Base-by-base conservation (phyloP, 2,329 filamentous ascomycete species). In the Fusarium nodosum region DNA sequence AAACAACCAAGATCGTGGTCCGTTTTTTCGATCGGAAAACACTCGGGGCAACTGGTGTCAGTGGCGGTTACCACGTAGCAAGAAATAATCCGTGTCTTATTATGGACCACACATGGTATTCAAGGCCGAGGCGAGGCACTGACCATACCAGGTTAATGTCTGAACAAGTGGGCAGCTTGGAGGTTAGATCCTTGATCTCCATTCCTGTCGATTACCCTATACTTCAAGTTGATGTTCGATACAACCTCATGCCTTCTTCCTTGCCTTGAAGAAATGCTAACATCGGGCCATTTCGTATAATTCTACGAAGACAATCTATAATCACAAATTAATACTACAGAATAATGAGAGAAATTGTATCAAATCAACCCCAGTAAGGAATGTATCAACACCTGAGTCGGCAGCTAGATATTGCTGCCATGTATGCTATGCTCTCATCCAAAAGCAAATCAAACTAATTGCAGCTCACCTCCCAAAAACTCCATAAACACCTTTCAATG, bases 381-480 rank as follows among this genome's bases (percentile, higher is more conserved):
- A 68, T 63, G 56, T 62, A 61, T 52, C 48, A 60, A 62, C 61
- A 60, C 60, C 68, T 54, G 56, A 46, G 50, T 54, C 42, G 54
- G 44, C 53, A 50, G 28, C 48, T 52, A 44, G 28, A 42, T 58
- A 56, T 41, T 60, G 65, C 62, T 48, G 50, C 60, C 72, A 51
- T 74, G 71, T 64, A 74, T 74, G 71, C 71, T 72, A 74, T 74
- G 36, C 36, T 47, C 56, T 38, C 36, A 50, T 45, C 38, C 26
- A 58, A 56, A 38, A 10, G 18, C 24, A 22, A 31, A 44, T 44
- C 33, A 72, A 60, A 39, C 34, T 20, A 64, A 39, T 39, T 39
- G 36, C 20, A 20, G 24, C 52, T 39, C 31, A 36, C 56, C 45
- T 59, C 18, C 51, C n/a, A 45, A 42, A 58, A 73, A 74, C 72